Evolutionary conservation across 2,329 filamentous ascomycete species (phyloP).

Genomic region (Aspergillus ochraceoroseus): DNA sequence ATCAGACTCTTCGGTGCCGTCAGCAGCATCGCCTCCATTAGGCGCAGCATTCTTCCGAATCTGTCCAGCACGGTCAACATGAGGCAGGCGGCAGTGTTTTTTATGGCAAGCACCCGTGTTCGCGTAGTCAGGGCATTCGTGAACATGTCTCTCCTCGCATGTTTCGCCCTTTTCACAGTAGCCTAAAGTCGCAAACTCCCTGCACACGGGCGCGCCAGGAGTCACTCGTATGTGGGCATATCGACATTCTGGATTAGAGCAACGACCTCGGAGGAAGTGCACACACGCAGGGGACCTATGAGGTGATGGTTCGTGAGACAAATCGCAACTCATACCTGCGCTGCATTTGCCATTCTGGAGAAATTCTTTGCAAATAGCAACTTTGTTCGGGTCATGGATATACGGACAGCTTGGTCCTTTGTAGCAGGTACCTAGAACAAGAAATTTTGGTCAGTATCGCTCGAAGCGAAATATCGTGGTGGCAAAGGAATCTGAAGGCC

Average conservation of each 20-base stretch:
- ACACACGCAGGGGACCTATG: constrained; percentile 83
- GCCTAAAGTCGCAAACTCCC: constrained; percentile 75
- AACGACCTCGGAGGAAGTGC: constrained; percentile 85
- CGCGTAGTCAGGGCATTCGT: constrained; percentile 92
- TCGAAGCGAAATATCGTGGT: constrained; percentile 20
- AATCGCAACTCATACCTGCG: constrained; percentile 74
- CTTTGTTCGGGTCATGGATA: constrained; percentile 76
- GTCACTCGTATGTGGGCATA: constrained; percentile 81
- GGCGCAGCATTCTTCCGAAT: constrained; percentile 56
- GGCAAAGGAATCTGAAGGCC: constrained; percentile 14
- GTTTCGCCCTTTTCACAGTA: constrained; percentile 78
- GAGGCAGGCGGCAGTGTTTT: constrained; percentile 76
- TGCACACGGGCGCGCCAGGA: constrained; percentile 73
- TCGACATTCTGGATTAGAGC: constrained; percentile 77
- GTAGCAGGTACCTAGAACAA: constrained; percentile 71
- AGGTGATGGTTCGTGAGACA: constrained; percentile 79
- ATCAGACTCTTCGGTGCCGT: constrained; percentile 59
- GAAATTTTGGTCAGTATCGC: constrained; percentile 32
- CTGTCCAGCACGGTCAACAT: constrained; percentile 82
- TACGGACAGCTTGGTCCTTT: constrained; percentile 77
- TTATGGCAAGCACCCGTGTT: constrained; percentile 79
- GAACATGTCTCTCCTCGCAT: constrained; percentile 79
- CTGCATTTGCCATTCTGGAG: constrained; percentile 73
- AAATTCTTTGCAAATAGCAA: constrained; percentile 85
- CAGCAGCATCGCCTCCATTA: constrained; percentile 36